phyloP scores from a whole-genome alignment of 345 rosid species.

The Conringia planisiliqua region DNA sequence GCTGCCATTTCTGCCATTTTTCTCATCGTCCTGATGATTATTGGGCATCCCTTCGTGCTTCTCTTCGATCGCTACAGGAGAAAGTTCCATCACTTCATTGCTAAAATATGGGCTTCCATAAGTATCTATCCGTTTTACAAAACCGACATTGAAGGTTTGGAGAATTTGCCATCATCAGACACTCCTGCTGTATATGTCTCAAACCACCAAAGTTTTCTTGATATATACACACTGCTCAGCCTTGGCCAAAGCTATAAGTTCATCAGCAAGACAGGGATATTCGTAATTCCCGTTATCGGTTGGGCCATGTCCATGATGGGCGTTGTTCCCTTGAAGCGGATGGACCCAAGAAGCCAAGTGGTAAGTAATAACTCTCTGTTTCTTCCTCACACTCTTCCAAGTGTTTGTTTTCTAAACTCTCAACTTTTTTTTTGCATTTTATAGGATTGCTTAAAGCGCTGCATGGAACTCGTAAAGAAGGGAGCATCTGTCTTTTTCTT shows the following conservation, averaged over 20 bases:
- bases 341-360: constrained; percentile 91
- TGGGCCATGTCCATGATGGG: constrained; percentile 98
- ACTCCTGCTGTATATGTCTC: constrained; percentile 85
- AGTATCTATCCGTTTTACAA: constrained; percentile 57
- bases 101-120: constrained; percentile 69
- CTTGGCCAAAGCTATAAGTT: constrained; percentile 83
- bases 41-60: constrained; percentile 76
- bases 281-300: constrained; percentile 73
- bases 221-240: constrained; percentile 80
- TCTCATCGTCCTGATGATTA: constrained; percentile 60
- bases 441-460: constrained; percentile 86
- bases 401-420: neutral
- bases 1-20: constrained; percentile 58
- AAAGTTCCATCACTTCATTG: constrained; percentile 66
- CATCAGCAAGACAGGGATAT: constrained; percentile 82
- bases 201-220: constrained; percentile 93
- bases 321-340: constrained; percentile 76
- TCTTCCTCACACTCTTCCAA: neutral
- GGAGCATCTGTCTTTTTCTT: constrained; percentile 86
- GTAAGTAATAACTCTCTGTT: constrained; percentile 35
- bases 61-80: constrained; percentile 65
- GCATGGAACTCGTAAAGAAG: constrained; percentile 72
- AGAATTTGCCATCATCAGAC: constrained; percentile 72
- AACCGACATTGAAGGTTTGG: constrained; percentile 62
- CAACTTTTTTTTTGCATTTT: constrained; percentile 3